A percentile compares a stretch with the other conserved stretches of the same genome.
Conservation (phyloP, 2,329 filamentous ascomycete species). For the Xylariaceae sp. region DNA sequence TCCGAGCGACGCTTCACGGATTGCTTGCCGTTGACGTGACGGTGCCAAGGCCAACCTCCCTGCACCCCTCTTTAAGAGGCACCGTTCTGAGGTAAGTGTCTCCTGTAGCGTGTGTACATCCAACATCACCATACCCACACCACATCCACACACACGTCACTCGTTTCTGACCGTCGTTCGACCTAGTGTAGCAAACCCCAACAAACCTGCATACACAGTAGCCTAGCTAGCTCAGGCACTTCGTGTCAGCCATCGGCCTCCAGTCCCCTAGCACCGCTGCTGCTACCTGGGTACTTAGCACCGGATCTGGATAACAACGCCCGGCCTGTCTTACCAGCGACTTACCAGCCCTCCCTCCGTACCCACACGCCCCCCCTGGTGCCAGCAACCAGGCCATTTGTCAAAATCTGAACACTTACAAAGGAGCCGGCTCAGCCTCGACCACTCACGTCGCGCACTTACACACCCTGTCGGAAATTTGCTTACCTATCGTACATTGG, state of each 20-base stretch:
- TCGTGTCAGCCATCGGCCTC: conserved; percentile 27
- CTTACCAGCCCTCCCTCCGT: conserved; percentile 16
- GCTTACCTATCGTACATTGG: conserved; percentile 10
- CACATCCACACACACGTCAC: conserved; percentile 1
- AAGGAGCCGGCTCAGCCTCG: conserved; percentile 32
- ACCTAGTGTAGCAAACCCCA: background rate
- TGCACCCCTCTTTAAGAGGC: conserved; percentile 14
- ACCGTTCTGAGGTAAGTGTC: conserved; percentile 1
- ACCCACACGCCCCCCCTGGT: conserved; percentile 11
- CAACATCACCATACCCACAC: conserved; percentile 6
- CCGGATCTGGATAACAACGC: conserved; percentile 15
- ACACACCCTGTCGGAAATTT: conserved; percentile 20
- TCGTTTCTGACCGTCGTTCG: conserved; percentile 18
- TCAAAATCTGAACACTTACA: conserved; percentile 11
- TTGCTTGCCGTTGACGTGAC: conserved; percentile 9
- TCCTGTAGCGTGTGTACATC: background rate
- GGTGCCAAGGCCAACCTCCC: conserved; percentile 15
- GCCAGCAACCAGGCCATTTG: conserved; percentile 7
- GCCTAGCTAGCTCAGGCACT: conserved; percentile 26
- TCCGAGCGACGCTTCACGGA: conserved; percentile 10
- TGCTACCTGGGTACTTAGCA: conserved; percentile 4
- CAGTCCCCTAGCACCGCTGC: too few species aligned
- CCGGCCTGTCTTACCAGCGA: conserved; percentile 7
- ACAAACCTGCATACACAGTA: conserved; percentile 11
- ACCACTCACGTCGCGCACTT: conserved; percentile 31